A percentile compares a stretch with the other conserved stretches of the same genome.
Conservation (phyloP, 192 early-diverging fungal genomes). For the Coemansia sp. region DNA sequence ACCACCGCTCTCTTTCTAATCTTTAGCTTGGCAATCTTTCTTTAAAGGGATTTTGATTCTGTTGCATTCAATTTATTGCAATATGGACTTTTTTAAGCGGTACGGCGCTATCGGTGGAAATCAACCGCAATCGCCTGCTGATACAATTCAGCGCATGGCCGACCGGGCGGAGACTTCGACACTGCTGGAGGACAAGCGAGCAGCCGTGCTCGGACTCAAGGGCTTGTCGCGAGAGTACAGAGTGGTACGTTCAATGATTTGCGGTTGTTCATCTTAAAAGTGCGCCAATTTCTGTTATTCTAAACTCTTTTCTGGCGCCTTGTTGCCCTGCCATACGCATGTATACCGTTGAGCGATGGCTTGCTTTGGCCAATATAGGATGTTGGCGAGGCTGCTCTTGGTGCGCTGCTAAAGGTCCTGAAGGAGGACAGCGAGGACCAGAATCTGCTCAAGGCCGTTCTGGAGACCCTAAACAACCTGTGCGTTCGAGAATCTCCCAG, state of each 20-base stretch:
- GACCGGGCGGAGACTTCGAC: conserved; percentile 81
- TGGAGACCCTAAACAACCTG: conserved; percentile 76
- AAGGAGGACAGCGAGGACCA: conserved; percentile 79
- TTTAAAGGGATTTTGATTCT: conserved; percentile 3
- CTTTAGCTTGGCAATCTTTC: background rate
- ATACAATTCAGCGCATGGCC: conserved; percentile 79
- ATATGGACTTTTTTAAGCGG: conserved; percentile 50
- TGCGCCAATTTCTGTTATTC: too few species aligned
- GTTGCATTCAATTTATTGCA: too few species aligned
- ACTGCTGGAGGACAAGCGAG: conserved; percentile 84
- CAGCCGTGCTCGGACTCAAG: conserved; percentile 80
- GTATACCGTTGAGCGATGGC: too few species aligned
- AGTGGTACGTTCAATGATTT: conserved; percentile 33
- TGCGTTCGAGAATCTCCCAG: conserved; percentile 53
- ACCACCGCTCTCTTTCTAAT: too few species aligned
- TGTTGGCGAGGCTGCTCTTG: conserved; percentile 76
- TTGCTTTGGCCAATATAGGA: conserved; percentile 51
- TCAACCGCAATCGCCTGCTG: conserved; percentile 50
- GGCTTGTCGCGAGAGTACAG: conserved; percentile 77
- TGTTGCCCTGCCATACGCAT: too few species aligned
- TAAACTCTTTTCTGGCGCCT: too few species aligned
- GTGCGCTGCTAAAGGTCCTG: conserved; percentile 69
- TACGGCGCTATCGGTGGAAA: conserved; percentile 44
- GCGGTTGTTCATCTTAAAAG: too few species aligned
- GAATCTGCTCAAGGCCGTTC: conserved; percentile 76